Evolutionary conservation across 169 alveolate genomes (phyloP).

Genomic region (Blepharisma undulans): DNA sequence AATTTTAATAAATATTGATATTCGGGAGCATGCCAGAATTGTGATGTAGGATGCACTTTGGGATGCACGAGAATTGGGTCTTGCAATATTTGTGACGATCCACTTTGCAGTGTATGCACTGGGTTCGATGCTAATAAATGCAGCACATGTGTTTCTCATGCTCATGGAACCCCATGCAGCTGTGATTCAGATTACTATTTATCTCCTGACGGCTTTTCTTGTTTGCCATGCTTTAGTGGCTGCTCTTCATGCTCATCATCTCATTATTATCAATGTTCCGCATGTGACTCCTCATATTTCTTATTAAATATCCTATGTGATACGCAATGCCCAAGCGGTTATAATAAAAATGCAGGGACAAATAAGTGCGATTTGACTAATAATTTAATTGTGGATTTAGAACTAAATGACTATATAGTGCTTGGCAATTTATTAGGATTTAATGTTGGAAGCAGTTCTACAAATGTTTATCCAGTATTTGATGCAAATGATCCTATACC

Average conservation of each 20-base stretch:
- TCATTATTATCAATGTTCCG: neutral
- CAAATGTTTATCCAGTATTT: slow-evolving; percentile 1
- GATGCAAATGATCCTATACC: slow-evolving; percentile 28
- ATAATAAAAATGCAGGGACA: neutral
- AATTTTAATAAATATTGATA: neutral
- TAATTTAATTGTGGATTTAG: neutral
- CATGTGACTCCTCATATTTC: neutral
- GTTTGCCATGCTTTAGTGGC: neutral
- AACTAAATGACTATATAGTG: neutral
- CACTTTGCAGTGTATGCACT: neutral
- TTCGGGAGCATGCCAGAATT: neutral
- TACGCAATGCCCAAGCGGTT: slow-evolving; percentile 1
- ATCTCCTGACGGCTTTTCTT: neutral
- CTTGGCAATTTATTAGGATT: neutral
- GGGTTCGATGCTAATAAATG: neutral
- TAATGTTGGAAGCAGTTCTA: neutral
- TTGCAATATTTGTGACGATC: neutral
- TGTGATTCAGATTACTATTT: neutral
- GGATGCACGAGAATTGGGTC: neutral
- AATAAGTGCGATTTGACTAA: neutral
- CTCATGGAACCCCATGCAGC: neutral
- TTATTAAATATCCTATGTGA: neutral
- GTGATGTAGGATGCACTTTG: neutral
- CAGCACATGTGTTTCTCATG: neutral
- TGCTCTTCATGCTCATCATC: neutral